phyloP scores from a whole-genome alignment of 2,329 filamentous ascomycete genomes.

The Didymella pomorum region DNA sequence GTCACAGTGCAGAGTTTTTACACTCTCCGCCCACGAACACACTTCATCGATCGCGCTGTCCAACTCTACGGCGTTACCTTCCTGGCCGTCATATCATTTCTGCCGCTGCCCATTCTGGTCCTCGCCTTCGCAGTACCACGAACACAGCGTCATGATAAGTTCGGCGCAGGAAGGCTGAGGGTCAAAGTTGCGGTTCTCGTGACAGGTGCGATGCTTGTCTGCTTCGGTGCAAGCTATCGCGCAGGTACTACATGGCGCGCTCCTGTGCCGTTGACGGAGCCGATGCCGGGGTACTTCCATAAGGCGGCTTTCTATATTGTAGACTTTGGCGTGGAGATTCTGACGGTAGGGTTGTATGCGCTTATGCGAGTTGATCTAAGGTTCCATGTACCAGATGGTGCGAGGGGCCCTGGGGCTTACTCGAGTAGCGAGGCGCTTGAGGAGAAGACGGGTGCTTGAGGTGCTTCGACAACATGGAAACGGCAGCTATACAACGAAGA shows the following conservation, averaged over 20 bases:
- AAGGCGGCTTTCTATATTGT: slow-evolving; percentile 80
- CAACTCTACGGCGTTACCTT: slow-evolving; percentile 69
- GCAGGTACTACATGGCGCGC: slow-evolving; percentile 65
- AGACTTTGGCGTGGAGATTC: slow-evolving; percentile 76
- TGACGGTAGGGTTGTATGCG: slow-evolving; percentile 72
- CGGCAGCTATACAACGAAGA: background rate
- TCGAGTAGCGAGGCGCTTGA: background rate
- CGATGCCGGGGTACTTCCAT: slow-evolving; percentile 72
- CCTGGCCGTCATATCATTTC: slow-evolving; percentile 70
- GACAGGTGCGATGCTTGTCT: slow-evolving; percentile 65
- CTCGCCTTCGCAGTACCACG: slow-evolving; percentile 57
- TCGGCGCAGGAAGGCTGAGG: slow-evolving; percentile 71
- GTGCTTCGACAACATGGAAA: background rate
- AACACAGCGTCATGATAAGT: slow-evolving; percentile 60
- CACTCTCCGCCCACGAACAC: slow-evolving; percentile 64
- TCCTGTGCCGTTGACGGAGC: slow-evolving; percentile 53
- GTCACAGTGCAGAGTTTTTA: slow-evolving; percentile 71
- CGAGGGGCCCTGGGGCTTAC: slow-evolving; percentile 55
- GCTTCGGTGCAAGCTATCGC: slow-evolving; percentile 74
- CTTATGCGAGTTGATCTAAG: slow-evolving; percentile 74
- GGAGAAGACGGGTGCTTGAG: background rate
- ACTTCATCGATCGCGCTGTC: slow-evolving; percentile 65
- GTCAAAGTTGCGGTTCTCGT: slow-evolving; percentile 71
- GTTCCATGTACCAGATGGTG: slow-evolving; percentile 78
- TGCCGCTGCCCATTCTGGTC: slow-evolving; percentile 67